These are phyloP conservation scores for Begonia masoniana DNA, from an alignment of 306 rosid species.

Conservation along the genomic window DNA sequence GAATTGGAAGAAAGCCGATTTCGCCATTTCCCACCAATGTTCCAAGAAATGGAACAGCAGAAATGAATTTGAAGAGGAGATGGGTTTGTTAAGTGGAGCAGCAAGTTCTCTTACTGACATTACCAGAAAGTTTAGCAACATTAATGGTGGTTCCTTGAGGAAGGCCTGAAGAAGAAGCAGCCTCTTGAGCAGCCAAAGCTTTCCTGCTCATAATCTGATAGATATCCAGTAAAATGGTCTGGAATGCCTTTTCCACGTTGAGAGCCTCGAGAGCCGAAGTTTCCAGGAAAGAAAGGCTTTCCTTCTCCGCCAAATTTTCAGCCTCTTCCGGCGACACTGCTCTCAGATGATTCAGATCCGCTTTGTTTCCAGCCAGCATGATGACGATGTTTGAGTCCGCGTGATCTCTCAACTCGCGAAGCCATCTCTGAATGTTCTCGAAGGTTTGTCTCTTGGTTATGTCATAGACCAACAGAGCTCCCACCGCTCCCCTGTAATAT, in stretches of 20 bases:
- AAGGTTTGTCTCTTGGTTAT: conserved; percentile 65
- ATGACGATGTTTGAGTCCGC: conserved; percentile 71
- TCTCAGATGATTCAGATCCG: conserved; percentile 58
- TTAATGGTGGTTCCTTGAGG: conserved; percentile 57
- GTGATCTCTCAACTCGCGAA: conserved; percentile 61
- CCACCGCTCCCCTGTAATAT: conserved; percentile 66
- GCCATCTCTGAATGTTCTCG: conserved; percentile 62
- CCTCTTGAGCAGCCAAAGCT: conserved; percentile 59
- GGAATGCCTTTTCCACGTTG: conserved; percentile 65
- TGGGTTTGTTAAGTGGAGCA: conserved; percentile 36
- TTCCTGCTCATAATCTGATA: conserved; percentile 55
- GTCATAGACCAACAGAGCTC: conserved; percentile 60
- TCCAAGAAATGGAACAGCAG: no score
- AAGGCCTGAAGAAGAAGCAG: conserved; percentile 32
- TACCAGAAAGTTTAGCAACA: conserved; percentile 32
- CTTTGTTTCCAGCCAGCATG: conserved; percentile 58
- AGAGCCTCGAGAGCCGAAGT: conserved; percentile 59
- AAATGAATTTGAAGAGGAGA: no score
- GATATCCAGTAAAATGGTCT: conserved; percentile 53
- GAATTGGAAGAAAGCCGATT: no score
- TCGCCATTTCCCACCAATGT: no score
- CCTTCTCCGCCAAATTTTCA: conserved; percentile 46
- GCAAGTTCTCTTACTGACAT: conserved; percentile 30
- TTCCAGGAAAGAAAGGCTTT: conserved; percentile 46
- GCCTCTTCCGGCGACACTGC: conserved; percentile 49